Conservation (phyloP, 179 eudicot genomes). For the Carnegiea gigantea region DNA sequence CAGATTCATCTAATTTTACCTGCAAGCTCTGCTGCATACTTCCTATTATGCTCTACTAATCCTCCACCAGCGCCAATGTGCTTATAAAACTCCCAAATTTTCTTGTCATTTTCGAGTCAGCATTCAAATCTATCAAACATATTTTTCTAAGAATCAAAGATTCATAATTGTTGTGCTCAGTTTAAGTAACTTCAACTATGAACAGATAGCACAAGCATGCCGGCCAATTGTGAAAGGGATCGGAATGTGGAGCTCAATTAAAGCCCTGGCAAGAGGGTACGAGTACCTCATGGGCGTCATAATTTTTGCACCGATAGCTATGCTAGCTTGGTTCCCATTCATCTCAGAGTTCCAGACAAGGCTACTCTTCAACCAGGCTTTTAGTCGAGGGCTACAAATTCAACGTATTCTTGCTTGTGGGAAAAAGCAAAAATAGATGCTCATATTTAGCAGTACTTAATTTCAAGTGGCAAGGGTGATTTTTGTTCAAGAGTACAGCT, state of each 20-base stretch:
- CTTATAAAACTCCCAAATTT: background rate
- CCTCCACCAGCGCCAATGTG: background rate
- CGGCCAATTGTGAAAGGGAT: constrained; percentile 66
- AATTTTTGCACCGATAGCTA: constrained; percentile 74
- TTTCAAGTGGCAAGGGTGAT: background rate
- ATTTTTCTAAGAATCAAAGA: background rate
- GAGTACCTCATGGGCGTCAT: constrained; percentile 74
- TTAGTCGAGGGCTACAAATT: constrained; percentile 96
- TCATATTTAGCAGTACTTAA: background rate
- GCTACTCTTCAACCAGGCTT: constrained; percentile 96
- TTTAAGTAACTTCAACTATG: background rate
- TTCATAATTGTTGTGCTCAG: background rate
- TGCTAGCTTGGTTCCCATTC: constrained; percentile 97
- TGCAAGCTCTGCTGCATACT: background rate
- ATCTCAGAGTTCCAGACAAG: constrained; percentile 92
- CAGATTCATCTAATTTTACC: background rate
- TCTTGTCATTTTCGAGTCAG: no score
- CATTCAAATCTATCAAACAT: background rate
- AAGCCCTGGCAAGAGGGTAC: constrained; percentile 85
- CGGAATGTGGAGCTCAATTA: constrained; percentile 89
- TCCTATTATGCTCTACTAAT: no score
- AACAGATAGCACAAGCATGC: constrained; percentile 85
- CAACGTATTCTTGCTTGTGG: constrained; percentile 96
- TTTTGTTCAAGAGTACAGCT: background rate
- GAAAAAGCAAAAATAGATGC: constrained; percentile 56